Percentiles rank a stretch among this genome's conserved stretches.
These are phyloP conservation scores for Paramecium caudatum DNA, from an alignment of 73 alveolate genomes.

Conservation along the genomic window DNA sequence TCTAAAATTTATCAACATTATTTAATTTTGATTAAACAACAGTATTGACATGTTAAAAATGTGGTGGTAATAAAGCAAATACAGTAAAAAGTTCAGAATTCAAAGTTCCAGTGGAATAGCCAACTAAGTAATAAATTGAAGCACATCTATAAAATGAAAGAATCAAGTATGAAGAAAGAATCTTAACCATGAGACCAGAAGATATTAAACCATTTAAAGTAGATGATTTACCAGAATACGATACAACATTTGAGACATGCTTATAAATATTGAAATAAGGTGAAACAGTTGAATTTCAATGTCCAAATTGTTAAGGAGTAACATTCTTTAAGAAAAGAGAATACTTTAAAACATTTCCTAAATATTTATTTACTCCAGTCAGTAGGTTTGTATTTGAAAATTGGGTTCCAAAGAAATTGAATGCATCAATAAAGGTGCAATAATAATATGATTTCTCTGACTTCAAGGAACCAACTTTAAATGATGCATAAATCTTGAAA, in stretches of 20 bases:
- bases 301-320: conserved; percentile 90
- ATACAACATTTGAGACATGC: conserved; percentile 84
- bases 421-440: conserved; percentile 88
- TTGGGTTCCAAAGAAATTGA: conserved; percentile 99
- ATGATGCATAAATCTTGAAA: conserved; percentile 83
- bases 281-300: conserved; percentile 88
- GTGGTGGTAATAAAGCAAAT: conserved; percentile 80
- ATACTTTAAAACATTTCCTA: conserved; percentile 89
- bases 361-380: conserved; percentile 88
- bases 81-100: conserved; percentile 57
- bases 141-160: neutral
- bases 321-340: conserved; percentile 85
- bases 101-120: conserved; percentile 69
- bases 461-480: conserved; percentile 82
- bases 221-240: conserved; percentile 83
- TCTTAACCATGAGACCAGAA: conserved; percentile 77
- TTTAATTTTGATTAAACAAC: conserved; percentile 91
- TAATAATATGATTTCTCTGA: conserved; percentile 83
- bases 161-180: conserved; percentile 85
- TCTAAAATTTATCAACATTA: conserved; percentile 66
- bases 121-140: conserved; percentile 66
- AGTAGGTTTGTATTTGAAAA: conserved; percentile 94
- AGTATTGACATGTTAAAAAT: conserved; percentile 92
- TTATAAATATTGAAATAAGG: conserved; percentile 88
- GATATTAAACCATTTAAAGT: conserved; percentile 84